Evolutionary conservation across 2,329 filamentous ascomycete species (phyloP), one percentile per base, ranked within the genome.

Genomic region (Arthrobotrys conoides): DNA sequence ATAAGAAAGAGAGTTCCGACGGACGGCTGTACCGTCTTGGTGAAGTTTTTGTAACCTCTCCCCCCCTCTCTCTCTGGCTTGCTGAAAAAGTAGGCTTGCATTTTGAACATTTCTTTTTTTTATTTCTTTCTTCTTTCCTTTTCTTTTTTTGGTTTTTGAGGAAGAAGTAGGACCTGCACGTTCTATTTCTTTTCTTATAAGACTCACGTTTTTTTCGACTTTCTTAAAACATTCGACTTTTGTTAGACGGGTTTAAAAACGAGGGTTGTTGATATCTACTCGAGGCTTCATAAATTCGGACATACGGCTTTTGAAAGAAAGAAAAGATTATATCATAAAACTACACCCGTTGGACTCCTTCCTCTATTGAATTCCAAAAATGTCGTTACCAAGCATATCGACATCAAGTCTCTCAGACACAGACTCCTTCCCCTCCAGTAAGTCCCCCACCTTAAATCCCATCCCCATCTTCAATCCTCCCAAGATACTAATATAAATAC

Each of bases 351-450:
- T n/a, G n/a, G n/a, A n/a, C n/a, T n/a, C n/a, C n/a, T n/a, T n/a
- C 9, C 33, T 8, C 33, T 36, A 9, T 36, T 12, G 2, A 48
- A 48, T 36, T 12, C 33, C 44, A 20, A 59, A 38, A 59, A 59
- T 59, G 53, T 59, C 53, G 12, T 38, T 30, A 59, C 38, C 53
- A 20, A 59, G 53, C 14, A 59, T 59, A 14, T 59, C 53, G 18
- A 38, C 16, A 59, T 38, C 53, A 12, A 59, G 53, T 10, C 6
- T 59, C 16, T 59, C 53, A n/a, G 57, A 61, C 36, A 22, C 20
- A 61, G 57, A 61, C 10, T 61, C 36, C 36, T n/a, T 61, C 36
- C 33, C 57, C 18, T 61, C 57, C 5, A 61, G 57, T 44, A 61
- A 44, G 57, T 22, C 30, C 27, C n/a, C 53, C 5, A 38, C 30